phyloP scores from a whole-genome alignment of 1,139 yeast species.

The Geotrichum bryndzae region DNA sequence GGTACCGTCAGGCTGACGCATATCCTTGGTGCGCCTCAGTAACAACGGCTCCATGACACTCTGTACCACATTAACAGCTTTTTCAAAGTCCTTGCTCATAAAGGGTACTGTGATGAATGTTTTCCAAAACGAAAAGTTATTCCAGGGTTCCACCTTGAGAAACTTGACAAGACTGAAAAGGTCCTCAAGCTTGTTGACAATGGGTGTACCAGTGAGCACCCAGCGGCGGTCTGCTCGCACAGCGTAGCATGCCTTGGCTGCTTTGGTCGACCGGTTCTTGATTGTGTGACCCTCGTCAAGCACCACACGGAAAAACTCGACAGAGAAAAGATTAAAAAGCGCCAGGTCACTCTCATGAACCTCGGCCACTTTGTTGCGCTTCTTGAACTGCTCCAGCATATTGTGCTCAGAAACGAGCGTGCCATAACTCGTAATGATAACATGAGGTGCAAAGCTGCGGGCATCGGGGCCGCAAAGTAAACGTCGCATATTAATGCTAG shows the following conservation, averaged over 20 bases:
- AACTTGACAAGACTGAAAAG: conserved; percentile 72
- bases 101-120: conserved; percentile 81
- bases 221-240: conserved; percentile 64
- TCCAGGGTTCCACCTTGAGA: conserved; percentile 81
- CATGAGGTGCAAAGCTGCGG: conserved; percentile 51
- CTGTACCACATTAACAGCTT: conserved; percentile 77
- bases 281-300: conserved; percentile 92
- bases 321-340: conserved; percentile 56
- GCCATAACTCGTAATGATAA: conserved; percentile 83
- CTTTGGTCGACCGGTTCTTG: conserved; percentile 70
- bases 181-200: conserved; percentile 83
- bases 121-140: conserved; percentile 80
- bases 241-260: conserved; percentile 73
- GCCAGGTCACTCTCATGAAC: conserved; percentile 22
- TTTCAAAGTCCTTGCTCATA: conserved; percentile 59
- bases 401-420: conserved; percentile 72
- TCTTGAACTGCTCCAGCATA: conserved; percentile 21
- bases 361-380: conserved; percentile 14
- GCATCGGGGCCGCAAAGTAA: conserved; percentile 38
- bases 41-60: conserved; percentile 79
- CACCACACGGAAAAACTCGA: conserved; percentile 71
- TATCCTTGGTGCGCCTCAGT: conserved; percentile 78
- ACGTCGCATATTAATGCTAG: conserved; percentile 42
- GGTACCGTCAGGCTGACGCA: conserved; percentile 69
- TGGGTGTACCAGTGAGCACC: conserved; percentile 93